Evolutionary conservation across 2,329 filamentous ascomycete species (phyloP).

Genomic region (Pseudocercospora fijiensis): DNA sequence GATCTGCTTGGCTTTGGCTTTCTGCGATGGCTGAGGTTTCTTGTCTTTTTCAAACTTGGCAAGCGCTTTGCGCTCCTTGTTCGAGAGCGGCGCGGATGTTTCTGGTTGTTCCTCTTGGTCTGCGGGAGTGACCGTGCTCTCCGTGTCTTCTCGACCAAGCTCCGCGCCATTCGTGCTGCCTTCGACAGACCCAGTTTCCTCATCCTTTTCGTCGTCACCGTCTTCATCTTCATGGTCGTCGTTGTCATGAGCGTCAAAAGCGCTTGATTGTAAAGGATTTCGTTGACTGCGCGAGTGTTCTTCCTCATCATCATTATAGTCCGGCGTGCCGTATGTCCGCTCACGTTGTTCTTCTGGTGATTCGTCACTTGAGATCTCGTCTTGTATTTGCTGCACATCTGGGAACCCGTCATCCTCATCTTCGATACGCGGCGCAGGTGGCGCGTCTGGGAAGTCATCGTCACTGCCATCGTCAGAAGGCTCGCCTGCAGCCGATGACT

Average conservation of each 20-base stretch:
- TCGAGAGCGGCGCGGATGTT: conserved; percentile 33
- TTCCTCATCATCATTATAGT: conserved; percentile 32
- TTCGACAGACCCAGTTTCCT: conserved; percentile 29
- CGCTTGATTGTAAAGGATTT: conserved; percentile 43
- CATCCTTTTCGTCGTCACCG: conserved; percentile 39
- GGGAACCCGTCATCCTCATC: conserved; percentile 43
- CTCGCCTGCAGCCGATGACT: conserved; percentile 24
- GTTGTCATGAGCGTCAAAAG: conserved; percentile 19
- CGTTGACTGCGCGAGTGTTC: conserved; percentile 24
- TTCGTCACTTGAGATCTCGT: conserved; percentile 28
- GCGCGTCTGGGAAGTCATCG: conserved; percentile 32
- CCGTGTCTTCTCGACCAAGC: conserved; percentile 8
- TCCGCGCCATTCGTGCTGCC: conserved; percentile 17
- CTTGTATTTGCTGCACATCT: conserved; percentile 35
- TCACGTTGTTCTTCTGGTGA: conserved; percentile 28
- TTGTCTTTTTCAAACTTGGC: conserved; percentile 21
- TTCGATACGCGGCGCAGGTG: conserved; percentile 28
- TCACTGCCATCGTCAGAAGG: conserved; percentile 36
- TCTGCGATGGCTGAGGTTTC: conserved; percentile 23
- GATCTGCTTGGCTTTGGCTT: conserved; percentile 22
- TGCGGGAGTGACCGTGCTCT: conserved; percentile 11
- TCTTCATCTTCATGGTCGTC: conserved; percentile 31
- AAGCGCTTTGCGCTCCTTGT: conserved; percentile 37
- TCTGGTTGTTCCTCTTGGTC: conserved; percentile 32
- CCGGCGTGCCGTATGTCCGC: conserved; percentile 22